A percentile compares a stretch with the other conserved stretches of the same genome.
These are phyloP conservation scores for Metschnikowia similis DNA, from an alignment of 805 yeast species.

Conservation along the genomic window DNA sequence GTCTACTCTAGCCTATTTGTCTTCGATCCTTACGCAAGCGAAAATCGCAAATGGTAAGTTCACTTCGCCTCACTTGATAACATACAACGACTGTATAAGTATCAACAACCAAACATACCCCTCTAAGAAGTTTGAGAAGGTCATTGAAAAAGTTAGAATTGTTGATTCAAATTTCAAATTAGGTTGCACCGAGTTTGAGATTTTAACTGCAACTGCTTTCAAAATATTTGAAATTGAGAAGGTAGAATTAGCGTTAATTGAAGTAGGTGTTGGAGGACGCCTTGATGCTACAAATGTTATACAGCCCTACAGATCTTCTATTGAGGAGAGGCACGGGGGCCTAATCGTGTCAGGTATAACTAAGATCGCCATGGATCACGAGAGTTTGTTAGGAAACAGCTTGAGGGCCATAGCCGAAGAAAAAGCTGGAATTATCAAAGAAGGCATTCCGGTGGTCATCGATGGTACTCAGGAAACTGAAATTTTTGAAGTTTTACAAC, in stretches of 20 bases:
- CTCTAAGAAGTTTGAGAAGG: slow-evolving; percentile 38
- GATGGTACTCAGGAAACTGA: slow-evolving; percentile 15
- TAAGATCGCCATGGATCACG: slow-evolving; percentile 85
- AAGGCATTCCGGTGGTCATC: slow-evolving; percentile 53
- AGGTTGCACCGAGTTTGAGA: slow-evolving; percentile 84
- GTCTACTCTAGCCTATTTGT: slow-evolving; percentile 78
- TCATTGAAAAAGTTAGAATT: slow-evolving; percentile 39
- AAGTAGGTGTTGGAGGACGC: slow-evolving; percentile 91
- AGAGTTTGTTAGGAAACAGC: slow-evolving; percentile 65
- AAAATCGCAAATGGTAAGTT: slow-evolving; percentile 65
- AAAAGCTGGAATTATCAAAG: slow-evolving; percentile 83
- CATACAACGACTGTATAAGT: slow-evolving; percentile 70
- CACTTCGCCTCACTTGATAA: slow-evolving; percentile 81
- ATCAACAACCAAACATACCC: slow-evolving; percentile 59
- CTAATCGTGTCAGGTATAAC: slow-evolving; percentile 71
- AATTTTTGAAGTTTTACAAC: slow-evolving; percentile 46
- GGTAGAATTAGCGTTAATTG: slow-evolving; percentile 78
- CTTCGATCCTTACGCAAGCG: slow-evolving; percentile 54
- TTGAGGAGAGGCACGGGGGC: slow-evolving; percentile 19
- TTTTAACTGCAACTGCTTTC: slow-evolving; percentile 81
- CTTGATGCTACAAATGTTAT: slow-evolving; percentile 84
- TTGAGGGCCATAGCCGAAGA: slow-evolving; percentile 63
- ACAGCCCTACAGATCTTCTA: slow-evolving; percentile 21
- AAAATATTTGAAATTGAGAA: slow-evolving; percentile 57
- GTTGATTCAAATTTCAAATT: slow-evolving; percentile 40